Percentiles rank a stretch among this genome's conserved stretches.
phyloP scores from a whole-genome alignment of 495 filamentous ascomycete species.

The Aspergillus panamensis region DNA sequence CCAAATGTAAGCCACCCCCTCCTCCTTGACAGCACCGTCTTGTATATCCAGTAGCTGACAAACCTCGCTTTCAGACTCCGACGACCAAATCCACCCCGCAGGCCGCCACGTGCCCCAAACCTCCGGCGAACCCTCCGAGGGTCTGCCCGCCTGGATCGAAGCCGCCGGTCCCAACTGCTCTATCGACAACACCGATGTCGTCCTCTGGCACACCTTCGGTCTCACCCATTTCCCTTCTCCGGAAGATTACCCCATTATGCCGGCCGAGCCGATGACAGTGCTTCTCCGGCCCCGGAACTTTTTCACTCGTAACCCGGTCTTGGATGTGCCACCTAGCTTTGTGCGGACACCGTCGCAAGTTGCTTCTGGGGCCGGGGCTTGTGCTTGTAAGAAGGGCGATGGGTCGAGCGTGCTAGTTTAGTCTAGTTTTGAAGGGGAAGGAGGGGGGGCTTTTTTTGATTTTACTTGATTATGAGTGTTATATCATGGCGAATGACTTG shows the following conservation, averaged over 20 bases:
- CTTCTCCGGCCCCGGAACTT: constrained; percentile 84
- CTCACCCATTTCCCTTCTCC: constrained; percentile 88
- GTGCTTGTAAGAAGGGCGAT: constrained; percentile 44
- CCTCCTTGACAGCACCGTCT: neutral
- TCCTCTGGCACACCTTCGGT: constrained; percentile 97
- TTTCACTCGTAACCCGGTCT: constrained; percentile 77
- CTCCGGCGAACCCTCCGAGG: constrained; percentile 74
- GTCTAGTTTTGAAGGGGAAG: neutral
- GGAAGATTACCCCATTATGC: constrained; percentile 96
- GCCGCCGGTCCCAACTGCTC: constrained; percentile 59
- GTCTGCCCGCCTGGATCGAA: constrained; percentile 78
- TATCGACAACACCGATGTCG: constrained; percentile 82
- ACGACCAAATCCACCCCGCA: constrained; percentile 87
- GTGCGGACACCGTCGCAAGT: constrained; percentile 69
- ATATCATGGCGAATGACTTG: no score
- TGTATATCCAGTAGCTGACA: constrained; percentile 1
- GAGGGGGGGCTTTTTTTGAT: no score
- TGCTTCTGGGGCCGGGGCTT: constrained; percentile 42
- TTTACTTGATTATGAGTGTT: no score
- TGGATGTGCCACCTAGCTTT: constrained; percentile 85
- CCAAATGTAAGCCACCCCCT: constrained; percentile 66
- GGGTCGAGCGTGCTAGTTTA: constrained; percentile 43
- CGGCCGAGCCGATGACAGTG: constrained; percentile 82
- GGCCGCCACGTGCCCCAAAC: constrained; percentile 94
- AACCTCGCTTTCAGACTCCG: constrained; percentile 52